These are phyloP conservation scores for Candida nemodendra DNA, from an alignment of 805 yeast species.

Conservation along the genomic window DNA sequence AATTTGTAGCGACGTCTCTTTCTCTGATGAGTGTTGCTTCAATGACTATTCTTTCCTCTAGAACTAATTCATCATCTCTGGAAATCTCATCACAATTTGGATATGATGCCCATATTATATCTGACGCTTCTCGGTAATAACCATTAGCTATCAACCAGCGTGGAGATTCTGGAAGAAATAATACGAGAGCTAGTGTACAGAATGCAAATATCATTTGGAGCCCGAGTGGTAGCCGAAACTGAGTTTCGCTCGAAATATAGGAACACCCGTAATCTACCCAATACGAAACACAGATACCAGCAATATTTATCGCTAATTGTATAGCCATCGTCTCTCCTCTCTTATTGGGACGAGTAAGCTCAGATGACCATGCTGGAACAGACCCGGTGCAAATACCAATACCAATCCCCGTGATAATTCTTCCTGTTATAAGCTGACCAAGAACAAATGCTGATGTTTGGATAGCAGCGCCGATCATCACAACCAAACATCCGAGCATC, in stretches of 20 bases:
- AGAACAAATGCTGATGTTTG: constrained; percentile 46
- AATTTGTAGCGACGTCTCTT: constrained; percentile 24
- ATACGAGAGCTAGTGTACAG: constrained; percentile 20
- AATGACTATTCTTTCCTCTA: constrained; percentile 8
- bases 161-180: constrained; percentile 47
- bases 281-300: constrained; percentile 46
- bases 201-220: constrained; percentile 41
- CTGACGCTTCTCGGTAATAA: constrained; percentile 38
- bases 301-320: constrained; percentile 41
- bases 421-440: constrained; percentile 51
- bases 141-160: constrained; percentile 50
- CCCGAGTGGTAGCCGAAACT: constrained; percentile 46
- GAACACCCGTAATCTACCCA: constrained; percentile 43
- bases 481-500: constrained; percentile 48
- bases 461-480: constrained; percentile 60
- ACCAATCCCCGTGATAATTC: constrained; percentile 63
- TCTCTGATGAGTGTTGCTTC: constrained; percentile 35
- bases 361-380: constrained; percentile 70
- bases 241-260: constrained; percentile 33
- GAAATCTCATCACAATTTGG: constrained; percentile 30
- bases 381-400: constrained; percentile 69
- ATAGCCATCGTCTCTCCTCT: constrained; percentile 65
- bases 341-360: constrained; percentile 61
- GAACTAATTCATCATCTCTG: constrained; percentile 3
- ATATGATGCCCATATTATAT: constrained; percentile 27